phyloP scores from a whole-genome alignment of 1,284 basidiomycete genomes.

The Xerocomus amazonicus region DNA sequence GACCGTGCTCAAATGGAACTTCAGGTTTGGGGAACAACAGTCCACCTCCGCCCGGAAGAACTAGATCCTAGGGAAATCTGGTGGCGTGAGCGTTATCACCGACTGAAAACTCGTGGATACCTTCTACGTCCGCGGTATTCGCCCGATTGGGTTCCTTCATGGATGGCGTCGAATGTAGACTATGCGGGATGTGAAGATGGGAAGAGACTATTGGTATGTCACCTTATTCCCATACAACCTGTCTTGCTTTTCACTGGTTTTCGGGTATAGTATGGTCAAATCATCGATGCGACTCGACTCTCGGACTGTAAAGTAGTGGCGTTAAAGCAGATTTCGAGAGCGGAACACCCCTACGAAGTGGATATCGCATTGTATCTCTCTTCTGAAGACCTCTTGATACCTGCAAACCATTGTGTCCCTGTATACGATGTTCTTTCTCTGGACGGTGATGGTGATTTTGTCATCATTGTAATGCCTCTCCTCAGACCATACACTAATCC shows the following conservation, averaged over 20 bases:
- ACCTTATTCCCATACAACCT: not conserved
- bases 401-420: not conserved
- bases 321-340: constrained; percentile 24
- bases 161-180: constrained; percentile 17
- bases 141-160: constrained; percentile 37
- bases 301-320: constrained; percentile 29
- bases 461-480: not conserved
- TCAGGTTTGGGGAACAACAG: too few relatives aligned
- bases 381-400: not conserved
- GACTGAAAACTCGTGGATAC: constrained; percentile 29
- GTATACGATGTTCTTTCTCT: not conserved
- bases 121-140: constrained; percentile 33
- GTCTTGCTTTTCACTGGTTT: not conserved
- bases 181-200: constrained; percentile 1
- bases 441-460: not conserved
- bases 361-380: constrained; percentile 21
- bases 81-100: constrained; percentile 1
- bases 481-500: not conserved
- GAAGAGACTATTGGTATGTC: constrained; percentile 21
- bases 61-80: constrained; percentile 10
- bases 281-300: constrained; percentile 34
- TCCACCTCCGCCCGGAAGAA: constrained; percentile 1
- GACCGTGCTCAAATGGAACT: too few relatives aligned
- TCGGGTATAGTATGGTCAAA: constrained; percentile 5
- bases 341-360: constrained; percentile 24